These are phyloP conservation scores for Trypanosoma caninum DNA, from an alignment of 208 protist genomes.

Conservation along the genomic window DNA sequence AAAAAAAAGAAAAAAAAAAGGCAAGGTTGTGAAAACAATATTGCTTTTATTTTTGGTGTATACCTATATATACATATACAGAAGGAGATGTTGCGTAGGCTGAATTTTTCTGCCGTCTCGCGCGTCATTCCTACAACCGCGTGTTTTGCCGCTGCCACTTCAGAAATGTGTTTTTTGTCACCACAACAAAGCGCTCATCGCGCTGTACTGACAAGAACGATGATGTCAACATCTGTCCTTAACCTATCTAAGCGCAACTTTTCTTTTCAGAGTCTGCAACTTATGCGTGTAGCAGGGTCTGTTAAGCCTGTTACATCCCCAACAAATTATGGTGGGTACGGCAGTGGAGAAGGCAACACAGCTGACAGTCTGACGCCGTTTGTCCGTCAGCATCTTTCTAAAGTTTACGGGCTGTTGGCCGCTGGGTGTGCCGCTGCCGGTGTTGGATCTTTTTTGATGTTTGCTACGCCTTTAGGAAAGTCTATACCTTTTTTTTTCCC, in stretches of 20 bases:
- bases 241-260: conserved; percentile 5
- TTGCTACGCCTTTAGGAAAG: conserved; percentile 69
- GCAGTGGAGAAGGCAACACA: conserved; percentile 34
- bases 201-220: background rate
- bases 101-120: conserved; percentile 9
- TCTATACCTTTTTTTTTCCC: conserved; percentile 78
- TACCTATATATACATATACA: background rate
- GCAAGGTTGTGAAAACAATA: background rate
- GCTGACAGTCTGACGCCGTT: conserved; percentile 76
- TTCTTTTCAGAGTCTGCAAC: conserved; percentile 12
- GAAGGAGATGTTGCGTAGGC: conserved; percentile 23
- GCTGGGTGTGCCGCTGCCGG: conserved; percentile 31
- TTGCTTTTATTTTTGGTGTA: background rate
- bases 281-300: conserved; percentile 17
- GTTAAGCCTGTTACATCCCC: conserved; percentile 41
- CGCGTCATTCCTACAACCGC: conserved; percentile 6
- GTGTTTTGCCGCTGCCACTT: conserved; percentile 10
- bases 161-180: conserved; percentile 10
- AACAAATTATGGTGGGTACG: conserved; percentile 36
- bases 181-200: background rate
- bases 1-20: background rate
- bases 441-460: conserved; percentile 73
- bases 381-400: conserved; percentile 77
- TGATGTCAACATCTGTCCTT: conserved; percentile 1
- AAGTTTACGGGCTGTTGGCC: conserved; percentile 78